A percentile compares a stretch with the other conserved stretches of the same genome.
These are phyloP conservation scores for Cytospora mali DNA, from an alignment of 2,329 filamentous ascomycete genomes.

Conservation along the genomic window DNA sequence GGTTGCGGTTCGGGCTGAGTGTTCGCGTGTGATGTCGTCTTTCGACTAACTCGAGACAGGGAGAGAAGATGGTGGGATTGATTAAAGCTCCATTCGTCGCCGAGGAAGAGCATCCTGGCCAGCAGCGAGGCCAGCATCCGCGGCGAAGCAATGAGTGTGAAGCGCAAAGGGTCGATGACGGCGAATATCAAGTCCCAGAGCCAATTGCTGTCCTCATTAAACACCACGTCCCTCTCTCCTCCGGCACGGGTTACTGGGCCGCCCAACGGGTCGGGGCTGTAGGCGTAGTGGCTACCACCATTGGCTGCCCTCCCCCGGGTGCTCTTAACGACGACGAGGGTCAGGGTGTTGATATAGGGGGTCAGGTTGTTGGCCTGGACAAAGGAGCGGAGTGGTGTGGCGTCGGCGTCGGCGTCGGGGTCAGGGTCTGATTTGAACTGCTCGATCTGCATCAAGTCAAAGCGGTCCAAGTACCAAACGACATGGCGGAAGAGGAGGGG, in stretches of 20 bases:
- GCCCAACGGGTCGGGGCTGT: conserved; percentile 10
- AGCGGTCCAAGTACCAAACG: conserved; percentile 44
- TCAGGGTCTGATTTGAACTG: conserved; percentile 28
- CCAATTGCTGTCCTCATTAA: conserved; percentile 42
- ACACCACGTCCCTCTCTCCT: conserved; percentile 31
- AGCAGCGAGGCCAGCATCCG: conserved; percentile 63
- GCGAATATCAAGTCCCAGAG: conserved; percentile 61
- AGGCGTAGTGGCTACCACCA: conserved; percentile 9
- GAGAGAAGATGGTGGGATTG: conserved; percentile 64
- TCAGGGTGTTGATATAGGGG: conserved; percentile 46
- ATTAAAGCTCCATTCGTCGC: conserved; percentile 65
- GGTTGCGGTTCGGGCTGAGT: background rate
- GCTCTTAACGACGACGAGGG: conserved; percentile 39
- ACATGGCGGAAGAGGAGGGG: conserved; percentile 62
- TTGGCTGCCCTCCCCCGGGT: conserved; percentile 22
- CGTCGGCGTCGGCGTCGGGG: too few species aligned
- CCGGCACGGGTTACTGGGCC: conserved; percentile 3
- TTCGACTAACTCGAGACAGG: conserved; percentile 38
- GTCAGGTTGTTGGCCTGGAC: conserved; percentile 41
- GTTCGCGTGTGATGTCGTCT: background rate
- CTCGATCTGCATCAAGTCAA: conserved; percentile 34
- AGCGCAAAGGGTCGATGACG: conserved; percentile 52
- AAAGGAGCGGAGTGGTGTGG: conserved; percentile 45
- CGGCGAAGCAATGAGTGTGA: conserved; percentile 64
- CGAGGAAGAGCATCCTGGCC: conserved; percentile 57